These are phyloP conservation scores for Diaporthe citrichinensis DNA, from an alignment of 2,329 filamentous ascomycete species.

Conservation along the genomic window DNA sequence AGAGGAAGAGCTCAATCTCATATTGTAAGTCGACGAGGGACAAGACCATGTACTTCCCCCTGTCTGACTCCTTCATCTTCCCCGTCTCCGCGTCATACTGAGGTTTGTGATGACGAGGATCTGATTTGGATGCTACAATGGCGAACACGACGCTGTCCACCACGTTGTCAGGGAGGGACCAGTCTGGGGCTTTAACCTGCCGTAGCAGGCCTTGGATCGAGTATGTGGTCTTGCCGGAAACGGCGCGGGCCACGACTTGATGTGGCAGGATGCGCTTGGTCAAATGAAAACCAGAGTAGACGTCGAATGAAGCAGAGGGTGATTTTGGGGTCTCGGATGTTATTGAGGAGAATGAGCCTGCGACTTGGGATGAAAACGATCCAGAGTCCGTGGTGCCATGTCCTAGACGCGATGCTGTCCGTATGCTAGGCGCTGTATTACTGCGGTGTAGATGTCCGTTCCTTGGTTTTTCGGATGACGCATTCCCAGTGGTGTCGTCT, in stretches of 20 bases:
- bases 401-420: conserved; percentile 42
- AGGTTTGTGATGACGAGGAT: conserved; percentile 75
- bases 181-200: conserved; percentile 85
- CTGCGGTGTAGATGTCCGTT: conserved; percentile 56
- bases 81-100: conserved; percentile 58
- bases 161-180: conserved; percentile 84
- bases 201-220: conserved; percentile 85
- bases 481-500: conserved; percentile 69
- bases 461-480: conserved; percentile 44
- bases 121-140: conserved; percentile 89
- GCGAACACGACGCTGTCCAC: conserved; percentile 92
- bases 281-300: conserved; percentile 88
- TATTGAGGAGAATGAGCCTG: conserved; percentile 39
- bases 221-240: conserved; percentile 83
- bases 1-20: conserved; percentile 93
- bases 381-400: conserved; percentile 43
- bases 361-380: conserved; percentile 35
- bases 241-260: conserved; percentile 80
- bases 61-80: conserved; percentile 67
- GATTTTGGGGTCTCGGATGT: conserved; percentile 49
- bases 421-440: conserved; percentile 57
- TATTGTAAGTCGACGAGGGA: conserved; percentile 89
- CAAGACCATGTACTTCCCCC: conserved; percentile 93
- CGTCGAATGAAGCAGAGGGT: conserved; percentile 77
- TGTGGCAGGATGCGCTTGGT: conserved; percentile 88